A percentile compares a stretch with the other conserved stretches of the same genome.
phyloP scores from a whole-genome alignment of 2,329 filamentous ascomycete genomes.

The Botryotinia convoluta region DNA sequence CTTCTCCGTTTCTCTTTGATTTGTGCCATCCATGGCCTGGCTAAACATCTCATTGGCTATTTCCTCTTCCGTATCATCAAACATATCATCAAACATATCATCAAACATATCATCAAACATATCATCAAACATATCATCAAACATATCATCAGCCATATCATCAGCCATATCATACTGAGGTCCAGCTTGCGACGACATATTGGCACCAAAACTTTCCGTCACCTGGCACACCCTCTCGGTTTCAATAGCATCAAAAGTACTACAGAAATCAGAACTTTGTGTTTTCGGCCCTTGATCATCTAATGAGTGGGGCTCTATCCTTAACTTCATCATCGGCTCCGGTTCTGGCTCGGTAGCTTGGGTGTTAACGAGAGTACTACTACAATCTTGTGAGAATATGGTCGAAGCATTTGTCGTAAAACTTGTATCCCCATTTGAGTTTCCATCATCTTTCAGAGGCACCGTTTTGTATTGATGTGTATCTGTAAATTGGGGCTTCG shows the following conservation, averaged over 20 bases:
- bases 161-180: neutral
- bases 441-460: neutral
- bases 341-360: slow-evolving; percentile 24
- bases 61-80: neutral
- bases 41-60: neutral
- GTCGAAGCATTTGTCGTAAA: slow-evolving; percentile 27
- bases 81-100: neutral
- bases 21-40: neutral
- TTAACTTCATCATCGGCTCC: neutral
- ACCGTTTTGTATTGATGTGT: neutral
- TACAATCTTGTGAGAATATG: slow-evolving; percentile 24
- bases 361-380: slow-evolving; percentile 7
- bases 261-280: slow-evolving; percentile 11
- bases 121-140: neutral
- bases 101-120: neutral
- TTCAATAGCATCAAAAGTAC: slow-evolving; percentile 8
- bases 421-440: slow-evolving; percentile 21
- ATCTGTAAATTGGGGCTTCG: neutral
- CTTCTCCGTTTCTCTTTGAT: slow-evolving; percentile 13
- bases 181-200: neutral
- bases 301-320: neutral
- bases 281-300: neutral
- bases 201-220: neutral
- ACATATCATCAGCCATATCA: neutral
- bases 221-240: neutral